These are phyloP conservation scores for Malbranchea zuffiana DNA, from an alignment of 2,329 filamentous ascomycete species.

Conservation along the genomic window DNA sequence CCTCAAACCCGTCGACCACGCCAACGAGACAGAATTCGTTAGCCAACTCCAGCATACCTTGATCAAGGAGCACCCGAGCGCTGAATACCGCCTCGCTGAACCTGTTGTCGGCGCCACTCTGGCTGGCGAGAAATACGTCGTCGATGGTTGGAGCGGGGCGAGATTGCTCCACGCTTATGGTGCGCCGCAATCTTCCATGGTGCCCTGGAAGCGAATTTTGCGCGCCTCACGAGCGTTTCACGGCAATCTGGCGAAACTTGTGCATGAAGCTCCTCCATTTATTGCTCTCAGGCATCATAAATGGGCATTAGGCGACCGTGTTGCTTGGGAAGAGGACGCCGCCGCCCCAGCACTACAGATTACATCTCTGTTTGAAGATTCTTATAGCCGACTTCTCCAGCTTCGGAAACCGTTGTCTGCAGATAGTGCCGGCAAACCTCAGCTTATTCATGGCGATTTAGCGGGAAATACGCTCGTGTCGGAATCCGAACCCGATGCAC, in stretches of 20 bases:
- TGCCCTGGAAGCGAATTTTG: slow-evolving; percentile 6
- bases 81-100: slow-evolving; percentile 9
- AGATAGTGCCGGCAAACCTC: slow-evolving; percentile 1
- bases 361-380: not conserved
- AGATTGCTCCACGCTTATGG: slow-evolving; percentile 3
- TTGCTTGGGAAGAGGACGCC: slow-evolving; percentile 8
- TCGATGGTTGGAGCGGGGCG: slow-evolving; percentile 8
- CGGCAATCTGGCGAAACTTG: not conserved
- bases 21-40: slow-evolving; percentile 6
- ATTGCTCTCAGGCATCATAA: slow-evolving; percentile 6
- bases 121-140: slow-evolving; percentile 3
- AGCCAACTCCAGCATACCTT: slow-evolving; percentile 1
- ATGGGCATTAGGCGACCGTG: slow-evolving; percentile 10
- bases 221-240: slow-evolving; percentile 8
- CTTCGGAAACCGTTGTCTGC: slow-evolving; percentile 2
- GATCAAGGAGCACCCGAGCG: not conserved
- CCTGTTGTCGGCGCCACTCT: not conserved
- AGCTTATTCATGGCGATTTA: slow-evolving; percentile 10
- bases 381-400: slow-evolving; percentile 1
- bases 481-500: not conserved
- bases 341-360: not conserved
- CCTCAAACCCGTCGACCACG: slow-evolving; percentile 7
- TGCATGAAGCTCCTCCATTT: slow-evolving; percentile 1
- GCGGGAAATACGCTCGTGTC: slow-evolving; percentile 10
- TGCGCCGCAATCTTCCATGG: not conserved